Percentiles rank a stretch among this genome's conserved stretches.
These are phyloP conservation scores for Pichia deserticola DNA, from an alignment of 805 yeast species.

Conservation along the genomic window DNA sequence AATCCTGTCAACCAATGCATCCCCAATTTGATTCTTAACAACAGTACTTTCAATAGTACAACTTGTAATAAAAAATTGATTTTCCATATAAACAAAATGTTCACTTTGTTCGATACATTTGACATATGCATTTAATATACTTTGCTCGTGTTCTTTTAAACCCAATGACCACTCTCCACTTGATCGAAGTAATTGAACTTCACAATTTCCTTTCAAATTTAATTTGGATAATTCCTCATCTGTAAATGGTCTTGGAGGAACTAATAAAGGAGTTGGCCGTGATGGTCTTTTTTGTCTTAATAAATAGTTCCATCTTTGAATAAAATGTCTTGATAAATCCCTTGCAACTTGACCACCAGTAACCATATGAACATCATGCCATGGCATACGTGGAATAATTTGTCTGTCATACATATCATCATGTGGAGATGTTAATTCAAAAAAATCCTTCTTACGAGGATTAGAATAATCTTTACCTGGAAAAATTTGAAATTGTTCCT, in stretches of 20 bases:
- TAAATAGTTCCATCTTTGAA: conserved; percentile 94
- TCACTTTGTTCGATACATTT: conserved; percentile 86
- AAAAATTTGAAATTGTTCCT: conserved; percentile 52
- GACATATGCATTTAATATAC: conserved; percentile 88
- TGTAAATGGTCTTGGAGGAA: conserved; percentile 88
- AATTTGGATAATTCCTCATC: conserved; percentile 58
- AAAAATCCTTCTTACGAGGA: conserved; percentile 87
- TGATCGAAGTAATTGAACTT: conserved; percentile 82
- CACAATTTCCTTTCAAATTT: conserved; percentile 78
- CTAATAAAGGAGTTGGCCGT: conserved; percentile 80
- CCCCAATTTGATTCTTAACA: conserved; percentile 85
- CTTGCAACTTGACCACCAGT: conserved; percentile 91
- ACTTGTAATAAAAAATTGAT: conserved; percentile 91
- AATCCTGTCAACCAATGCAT: conserved; percentile 95
- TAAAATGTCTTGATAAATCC: conserved; percentile 88
- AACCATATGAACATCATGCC: conserved; percentile 99
- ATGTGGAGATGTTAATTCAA: conserved; percentile 72
- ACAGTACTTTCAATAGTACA: conserved; percentile 77
- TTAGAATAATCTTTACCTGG: conserved; percentile 98
- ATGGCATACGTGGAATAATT: conserved; percentile 89
- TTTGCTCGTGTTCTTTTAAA: conserved; percentile 71
- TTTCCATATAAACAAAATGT: conserved; percentile 90
- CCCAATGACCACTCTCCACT: conserved; percentile 94
- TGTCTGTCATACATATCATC: conserved; percentile 87
- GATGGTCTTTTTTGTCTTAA: conserved; percentile 92